phyloP scores from a whole-genome alignment of 768 basidiomycete genomes.

The Phallus indusiatus region DNA sequence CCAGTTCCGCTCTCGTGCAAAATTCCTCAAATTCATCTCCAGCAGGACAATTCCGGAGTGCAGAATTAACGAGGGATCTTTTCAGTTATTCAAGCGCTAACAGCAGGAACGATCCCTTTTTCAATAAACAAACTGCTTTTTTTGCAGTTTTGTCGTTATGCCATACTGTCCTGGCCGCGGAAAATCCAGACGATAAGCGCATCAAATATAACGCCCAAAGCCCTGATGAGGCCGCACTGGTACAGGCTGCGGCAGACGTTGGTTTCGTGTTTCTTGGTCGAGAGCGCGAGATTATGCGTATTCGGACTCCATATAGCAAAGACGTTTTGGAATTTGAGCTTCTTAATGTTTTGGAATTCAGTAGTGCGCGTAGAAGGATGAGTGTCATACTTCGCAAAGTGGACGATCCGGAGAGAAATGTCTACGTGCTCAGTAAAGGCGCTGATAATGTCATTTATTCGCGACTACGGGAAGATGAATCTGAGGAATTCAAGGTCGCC shows the following conservation, averaged over 20 bases:
- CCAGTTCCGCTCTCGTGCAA: neutral
- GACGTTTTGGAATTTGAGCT: conserved; percentile 74
- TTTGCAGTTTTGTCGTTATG: conserved; percentile 94
- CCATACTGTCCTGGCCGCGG: conserved; percentile 75
- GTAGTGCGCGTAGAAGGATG: conserved; percentile 91
- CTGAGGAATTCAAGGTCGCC: conserved; percentile 59
- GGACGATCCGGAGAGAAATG: conserved; percentile 59
- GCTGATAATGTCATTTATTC: conserved; percentile 93
- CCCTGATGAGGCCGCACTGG: conserved; percentile 91
- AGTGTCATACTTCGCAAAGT: conserved; percentile 69
- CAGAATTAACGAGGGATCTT: neutral
- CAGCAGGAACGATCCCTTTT: conserved; percentile 55
- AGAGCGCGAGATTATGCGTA: conserved; percentile 84
- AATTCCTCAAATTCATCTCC: neutral
- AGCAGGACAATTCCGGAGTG: neutral
- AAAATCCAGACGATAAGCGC: conserved; percentile 53
- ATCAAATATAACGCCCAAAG: conserved; percentile 94
- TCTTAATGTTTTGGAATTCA: conserved; percentile 86
- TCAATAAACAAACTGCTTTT: conserved; percentile 69
- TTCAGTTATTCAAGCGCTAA: conserved; percentile 36
- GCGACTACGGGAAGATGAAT: conserved; percentile 69
- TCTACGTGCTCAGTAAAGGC: conserved; percentile 92
- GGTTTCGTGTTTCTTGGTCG: conserved; percentile 86
- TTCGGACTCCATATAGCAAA: conserved; percentile 61
- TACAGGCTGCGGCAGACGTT: conserved; percentile 82